Conservation (phyloP, 257 asterid species). For the Gentiana macrophylla region DNA sequence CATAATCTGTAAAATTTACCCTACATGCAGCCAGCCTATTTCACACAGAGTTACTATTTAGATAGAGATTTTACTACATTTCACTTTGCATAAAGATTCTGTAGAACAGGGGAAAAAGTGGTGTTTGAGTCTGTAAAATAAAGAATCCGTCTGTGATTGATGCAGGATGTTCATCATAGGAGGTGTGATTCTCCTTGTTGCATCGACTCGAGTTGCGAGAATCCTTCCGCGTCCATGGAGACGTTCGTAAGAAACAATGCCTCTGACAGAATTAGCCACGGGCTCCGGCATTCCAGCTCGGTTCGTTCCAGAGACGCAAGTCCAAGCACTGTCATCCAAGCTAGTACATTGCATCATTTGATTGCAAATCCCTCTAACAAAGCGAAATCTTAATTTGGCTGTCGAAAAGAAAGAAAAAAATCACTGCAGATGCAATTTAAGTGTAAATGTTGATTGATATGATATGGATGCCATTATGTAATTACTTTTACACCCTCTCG, state of each 20-base stretch:
- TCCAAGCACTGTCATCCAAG: conserved; percentile 76
- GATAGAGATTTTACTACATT: no score
- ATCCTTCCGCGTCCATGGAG: conserved; percentile 67
- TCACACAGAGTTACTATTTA: no score
- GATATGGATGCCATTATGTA: no score
- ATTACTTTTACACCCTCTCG: no score
- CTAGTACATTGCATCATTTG: conserved; percentile 77
- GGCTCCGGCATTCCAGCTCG: conserved; percentile 36
- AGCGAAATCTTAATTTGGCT: conserved; percentile 38
- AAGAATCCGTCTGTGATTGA: background rate
- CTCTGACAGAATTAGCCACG: conserved; percentile 35
- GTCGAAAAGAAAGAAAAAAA: background rate
- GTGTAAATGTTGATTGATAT: conserved; percentile 3
- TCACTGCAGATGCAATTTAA: conserved; percentile 6
- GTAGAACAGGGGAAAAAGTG: no score
- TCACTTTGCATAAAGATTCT: no score
- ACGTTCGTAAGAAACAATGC: conserved; percentile 29
- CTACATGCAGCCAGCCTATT: no score
- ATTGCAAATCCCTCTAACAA: conserved; percentile 49
- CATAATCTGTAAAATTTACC: no score
- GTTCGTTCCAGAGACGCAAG: conserved; percentile 46
- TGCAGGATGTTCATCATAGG: conserved; percentile 68
- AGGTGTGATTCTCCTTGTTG: conserved; percentile 77
- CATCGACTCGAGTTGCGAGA: conserved; percentile 51
- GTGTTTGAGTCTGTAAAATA: no score